Percentiles rank a stretch among this genome's conserved stretches.
phyloP scores from a whole-genome alignment of 352 stramenopile genomes.

The Pythium volutum region DNA sequence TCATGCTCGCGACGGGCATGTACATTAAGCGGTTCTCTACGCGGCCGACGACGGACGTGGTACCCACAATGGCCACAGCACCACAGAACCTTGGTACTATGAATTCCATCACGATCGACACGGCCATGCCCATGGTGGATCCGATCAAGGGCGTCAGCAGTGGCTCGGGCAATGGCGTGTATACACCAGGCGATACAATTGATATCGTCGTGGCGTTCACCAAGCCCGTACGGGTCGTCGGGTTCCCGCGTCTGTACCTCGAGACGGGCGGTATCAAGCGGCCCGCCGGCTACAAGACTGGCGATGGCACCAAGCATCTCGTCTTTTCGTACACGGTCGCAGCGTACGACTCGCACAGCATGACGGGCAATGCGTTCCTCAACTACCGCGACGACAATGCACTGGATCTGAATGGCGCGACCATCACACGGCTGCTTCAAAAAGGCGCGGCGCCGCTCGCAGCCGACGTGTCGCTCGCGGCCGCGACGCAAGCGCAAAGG shows the following conservation, averaged over 20 bases:
- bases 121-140: conserved; percentile 51
- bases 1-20: conserved; percentile 53
- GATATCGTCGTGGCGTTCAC: conserved; percentile 70
- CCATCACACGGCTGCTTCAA: conserved; percentile 45
- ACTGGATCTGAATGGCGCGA: conserved; percentile 63
- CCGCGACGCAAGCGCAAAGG: conserved; percentile 34
- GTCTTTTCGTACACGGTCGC: conserved; percentile 75
- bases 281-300: conserved; percentile 57
- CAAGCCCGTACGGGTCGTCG: conserved; percentile 61
- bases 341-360: conserved; percentile 50
- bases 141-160: conserved; percentile 51
- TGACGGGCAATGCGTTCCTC: conserved; percentile 40
- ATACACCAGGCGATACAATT: conserved; percentile 66
- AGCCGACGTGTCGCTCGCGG: conserved; percentile 40
- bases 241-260: conserved; percentile 67
- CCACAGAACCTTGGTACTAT: conserved; percentile 44
- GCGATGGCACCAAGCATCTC: conserved; percentile 55
- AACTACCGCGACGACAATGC: conserved; percentile 66
- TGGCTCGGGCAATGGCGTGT: conserved; percentile 47
- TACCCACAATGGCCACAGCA: conserved; percentile 41
- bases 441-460: conserved; percentile 18
- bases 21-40: conserved; percentile 75
- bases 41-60: conserved; percentile 55
- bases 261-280: conserved; percentile 71
- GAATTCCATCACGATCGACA: conserved; percentile 71